phyloP scores from a whole-genome alignment of 2,329 filamentous ascomycete species.

The Ophiostoma himal-ulmi region DNA sequence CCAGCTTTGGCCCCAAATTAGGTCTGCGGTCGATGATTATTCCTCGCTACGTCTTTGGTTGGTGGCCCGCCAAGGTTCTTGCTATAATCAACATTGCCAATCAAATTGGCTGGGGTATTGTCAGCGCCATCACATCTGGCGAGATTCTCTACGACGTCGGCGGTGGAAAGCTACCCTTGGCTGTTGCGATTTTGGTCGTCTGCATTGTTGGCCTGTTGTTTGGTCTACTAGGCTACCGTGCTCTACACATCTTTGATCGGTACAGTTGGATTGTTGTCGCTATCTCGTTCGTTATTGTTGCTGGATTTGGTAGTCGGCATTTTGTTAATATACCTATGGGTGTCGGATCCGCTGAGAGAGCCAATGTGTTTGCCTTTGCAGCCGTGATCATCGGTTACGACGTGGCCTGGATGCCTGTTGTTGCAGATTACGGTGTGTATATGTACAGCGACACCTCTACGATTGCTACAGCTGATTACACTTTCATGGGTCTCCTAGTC shows the following conservation, averaged over 20 bases:
- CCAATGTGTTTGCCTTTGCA: background rate
- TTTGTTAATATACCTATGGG: background rate
- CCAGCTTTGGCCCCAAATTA: slow-evolving; percentile 1
- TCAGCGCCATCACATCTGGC: slow-evolving; percentile 5
- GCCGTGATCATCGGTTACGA: slow-evolving; percentile 3
- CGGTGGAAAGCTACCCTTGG: background rate
- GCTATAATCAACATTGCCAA: background rate
- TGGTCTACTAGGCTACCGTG: background rate
- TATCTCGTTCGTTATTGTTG: background rate
- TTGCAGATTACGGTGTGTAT: slow-evolving; percentile 8
- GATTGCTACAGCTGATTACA: background rate
- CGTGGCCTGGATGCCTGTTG: slow-evolving; percentile 5
- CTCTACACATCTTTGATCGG: slow-evolving; percentile 1
- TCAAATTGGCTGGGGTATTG: slow-evolving; percentile 5
- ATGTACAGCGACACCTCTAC: background rate
- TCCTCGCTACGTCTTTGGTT: slow-evolving; percentile 12
- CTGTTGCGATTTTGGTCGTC: background rate
- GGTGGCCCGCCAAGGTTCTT: slow-evolving; percentile 12
- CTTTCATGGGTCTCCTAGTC: background rate
- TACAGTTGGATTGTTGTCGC: slow-evolving; percentile 10
- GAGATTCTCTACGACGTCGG: slow-evolving; percentile 6
- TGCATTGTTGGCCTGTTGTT: background rate
- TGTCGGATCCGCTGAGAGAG: background rate
- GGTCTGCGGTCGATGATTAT: slow-evolving; percentile 6
- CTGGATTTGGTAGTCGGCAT: background rate